Conservation (phyloP, 1,284 basidiomycete genomes). For the Naganishia sp. region DNA sequence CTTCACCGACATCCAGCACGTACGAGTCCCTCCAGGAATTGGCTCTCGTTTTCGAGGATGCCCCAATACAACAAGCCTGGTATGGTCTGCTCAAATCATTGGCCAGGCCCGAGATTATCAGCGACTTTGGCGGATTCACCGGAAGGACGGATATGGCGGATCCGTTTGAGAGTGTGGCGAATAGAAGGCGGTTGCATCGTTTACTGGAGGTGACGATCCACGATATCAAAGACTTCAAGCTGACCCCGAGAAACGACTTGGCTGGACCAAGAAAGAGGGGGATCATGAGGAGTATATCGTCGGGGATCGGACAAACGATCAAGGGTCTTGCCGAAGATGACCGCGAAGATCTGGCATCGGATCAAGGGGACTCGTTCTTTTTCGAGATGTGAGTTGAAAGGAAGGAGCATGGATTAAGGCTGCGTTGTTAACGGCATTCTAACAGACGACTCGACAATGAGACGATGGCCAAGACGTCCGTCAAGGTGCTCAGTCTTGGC, state of each 20-base stretch:
- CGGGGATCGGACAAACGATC: constrained; percentile 27
- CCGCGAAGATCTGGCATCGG: constrained; percentile 7
- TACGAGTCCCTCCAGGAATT: constrained; percentile 9
- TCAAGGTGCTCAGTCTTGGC: background rate
- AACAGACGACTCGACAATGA: constrained; percentile 15
- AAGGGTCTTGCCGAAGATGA: constrained; percentile 28
- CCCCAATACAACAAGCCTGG: constrained; percentile 19
- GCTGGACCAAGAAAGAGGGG: constrained; percentile 14
- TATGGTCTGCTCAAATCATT: constrained; percentile 19
- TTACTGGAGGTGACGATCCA: constrained; percentile 18
- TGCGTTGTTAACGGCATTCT: background rate
- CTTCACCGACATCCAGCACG: background rate
- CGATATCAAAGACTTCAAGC: constrained; percentile 22
- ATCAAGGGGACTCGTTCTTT: constrained; percentile 18
- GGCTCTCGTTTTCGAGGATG: constrained; percentile 22
- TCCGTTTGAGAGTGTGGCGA: background rate
- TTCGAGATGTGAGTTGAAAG: constrained; percentile 19
- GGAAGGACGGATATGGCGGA: background rate
- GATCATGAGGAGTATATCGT: constrained; percentile 29
- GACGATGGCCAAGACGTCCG: constrained; percentile 5
- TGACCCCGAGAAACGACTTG: background rate
- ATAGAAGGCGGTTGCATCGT: constrained; percentile 11
- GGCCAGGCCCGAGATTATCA: constrained; percentile 11
- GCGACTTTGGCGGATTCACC: constrained; percentile 4
- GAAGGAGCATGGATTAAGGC: background rate